These are phyloP conservation scores for Paracorniculantispora psalliotae DNA, from an alignment of 2,329 filamentous ascomycete genomes.

Conservation along the genomic window DNA sequence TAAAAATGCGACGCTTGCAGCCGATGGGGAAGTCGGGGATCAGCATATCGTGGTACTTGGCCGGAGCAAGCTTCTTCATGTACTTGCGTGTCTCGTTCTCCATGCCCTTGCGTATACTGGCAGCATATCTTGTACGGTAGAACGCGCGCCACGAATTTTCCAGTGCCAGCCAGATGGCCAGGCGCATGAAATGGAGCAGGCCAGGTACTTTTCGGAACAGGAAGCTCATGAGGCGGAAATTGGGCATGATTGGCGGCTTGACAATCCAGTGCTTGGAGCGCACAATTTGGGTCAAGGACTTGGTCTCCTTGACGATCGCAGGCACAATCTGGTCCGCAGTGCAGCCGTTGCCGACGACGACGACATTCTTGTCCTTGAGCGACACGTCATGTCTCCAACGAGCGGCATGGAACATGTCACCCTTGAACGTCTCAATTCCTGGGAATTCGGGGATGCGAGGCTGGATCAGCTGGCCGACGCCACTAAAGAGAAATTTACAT, in stretches of 20 bases:
- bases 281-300: slow-evolving; percentile 36
- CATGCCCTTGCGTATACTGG: slow-evolving; percentile 29
- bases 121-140: slow-evolving; percentile 31
- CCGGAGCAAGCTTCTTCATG: slow-evolving; percentile 42
- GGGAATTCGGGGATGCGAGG: slow-evolving; percentile 38
- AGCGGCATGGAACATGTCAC: slow-evolving; percentile 50
- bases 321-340: slow-evolving; percentile 51
- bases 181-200: slow-evolving; percentile 31
- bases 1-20: slow-evolving; percentile 60
- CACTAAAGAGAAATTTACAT: slow-evolving; percentile 36
- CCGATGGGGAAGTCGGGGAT: slow-evolving; percentile 59
- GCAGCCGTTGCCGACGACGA: slow-evolving; percentile 52
- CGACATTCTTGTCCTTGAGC: slow-evolving; percentile 42
- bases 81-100: slow-evolving; percentile 36
- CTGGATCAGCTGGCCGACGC: slow-evolving; percentile 28
- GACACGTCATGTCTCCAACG: slow-evolving; percentile 48
- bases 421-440: slow-evolving; percentile 46
- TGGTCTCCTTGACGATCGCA: slow-evolving; percentile 32
- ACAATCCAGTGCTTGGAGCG: slow-evolving; percentile 40
- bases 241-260: slow-evolving; percentile 24
- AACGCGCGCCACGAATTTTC: slow-evolving; percentile 34
- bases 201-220: slow-evolving; percentile 47
- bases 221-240: slow-evolving; percentile 16
- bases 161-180: slow-evolving; percentile 36
- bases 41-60: slow-evolving; percentile 56